Evolutionary conservation across 1,284 basidiomycete species (phyloP), one percentile per base, ranked within the genome.

Genomic region (Tetrapyrgos nigripes): DNA sequence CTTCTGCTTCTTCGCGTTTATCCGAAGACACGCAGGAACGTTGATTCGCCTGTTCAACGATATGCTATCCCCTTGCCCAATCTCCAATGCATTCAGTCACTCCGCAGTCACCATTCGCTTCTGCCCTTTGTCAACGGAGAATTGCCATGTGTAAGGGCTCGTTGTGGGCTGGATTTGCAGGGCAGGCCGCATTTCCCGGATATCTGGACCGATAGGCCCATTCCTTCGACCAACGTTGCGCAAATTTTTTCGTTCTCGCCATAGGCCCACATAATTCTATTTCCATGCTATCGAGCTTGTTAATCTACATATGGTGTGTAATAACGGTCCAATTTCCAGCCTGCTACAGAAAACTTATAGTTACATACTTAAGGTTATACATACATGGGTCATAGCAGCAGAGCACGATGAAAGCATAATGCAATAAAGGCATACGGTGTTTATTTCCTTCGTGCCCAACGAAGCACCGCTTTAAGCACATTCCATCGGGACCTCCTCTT

Each of bases 381-480:
- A 40, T 40, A 17, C 14, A 40, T 40, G 14, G n/a, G n/a, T n/a
- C n/a, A n/a, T n/a, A n/a, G n/a, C n/a, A n/a, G n/a, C n/a, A n/a
- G n/a, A n/a, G n/a, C n/a, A n/a, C n/a, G n/a, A n/a, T n/a, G n/a
- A n/a, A n/a, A n/a, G n/a, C n/a, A n/a, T n/a, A n/a, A n/a, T n/a
- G n/a, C n/a, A n/a, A n/a, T n/a, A n/a, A n/a, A n/a, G n/a, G n/a
- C n/a, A n/a, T n/a, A n/a, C n/a, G n/a, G n/a, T 33, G 4, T 54
- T 21, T 46, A 54, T 45, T 31, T 44, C 47, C 48, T 54, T 23
- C 28, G 14, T 14, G 29, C 26, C 43, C 53, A 50, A 17, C 58
- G 37, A 23, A 59, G 37, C 14, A 48, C 40, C 5, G 47, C 31
- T 29, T 24, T 43, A 28, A 59, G 47, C 6, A 26, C 21, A 19